Conservation (phyloP, 495 filamentous ascomycete genomes). For the Aspergillus nanangensis region DNA sequence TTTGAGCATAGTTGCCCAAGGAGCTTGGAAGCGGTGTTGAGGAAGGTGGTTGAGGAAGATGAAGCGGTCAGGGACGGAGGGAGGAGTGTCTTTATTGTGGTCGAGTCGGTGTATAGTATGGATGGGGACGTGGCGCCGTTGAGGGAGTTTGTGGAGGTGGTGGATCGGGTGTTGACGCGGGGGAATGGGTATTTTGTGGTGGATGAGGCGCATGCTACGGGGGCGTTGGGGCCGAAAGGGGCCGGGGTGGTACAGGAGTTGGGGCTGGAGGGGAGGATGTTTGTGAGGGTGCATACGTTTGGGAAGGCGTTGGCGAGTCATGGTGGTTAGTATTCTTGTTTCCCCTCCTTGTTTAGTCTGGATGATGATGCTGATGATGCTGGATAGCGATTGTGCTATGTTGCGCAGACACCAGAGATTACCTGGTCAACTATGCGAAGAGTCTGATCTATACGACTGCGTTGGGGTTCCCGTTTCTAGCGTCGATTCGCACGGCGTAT, state of each 20-base stretch:
- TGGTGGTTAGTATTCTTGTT: slow-evolving; percentile 52
- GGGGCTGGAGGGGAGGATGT: slow-evolving; percentile 61
- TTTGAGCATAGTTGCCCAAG: slow-evolving; percentile 61
- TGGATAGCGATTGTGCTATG: slow-evolving; percentile 41
- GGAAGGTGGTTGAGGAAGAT: slow-evolving; percentile 25
- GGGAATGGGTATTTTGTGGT: slow-evolving; percentile 67
- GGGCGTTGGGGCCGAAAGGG: slow-evolving; percentile 58
- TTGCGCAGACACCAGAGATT: slow-evolving; percentile 33
- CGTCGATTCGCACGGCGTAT: slow-evolving; percentile 42
- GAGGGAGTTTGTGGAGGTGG: slow-evolving; percentile 48
- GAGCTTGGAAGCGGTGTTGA: slow-evolving; percentile 36
- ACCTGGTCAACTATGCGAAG: slow-evolving; percentile 45
- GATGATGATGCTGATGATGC: neutral
- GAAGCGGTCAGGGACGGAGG: slow-evolving; percentile 24
- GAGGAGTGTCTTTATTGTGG: slow-evolving; percentile 55
- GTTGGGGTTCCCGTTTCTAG: slow-evolving; percentile 44
- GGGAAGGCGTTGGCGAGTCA: slow-evolving; percentile 71
- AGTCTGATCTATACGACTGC: slow-evolving; percentile 47
- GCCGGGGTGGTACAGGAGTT: slow-evolving; percentile 63
- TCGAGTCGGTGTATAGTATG: slow-evolving; percentile 83
- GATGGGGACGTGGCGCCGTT: slow-evolving; percentile 72
- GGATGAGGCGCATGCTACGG: slow-evolving; percentile 76
- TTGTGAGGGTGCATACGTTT: slow-evolving; percentile 70
- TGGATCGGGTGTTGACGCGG: slow-evolving; percentile 51
- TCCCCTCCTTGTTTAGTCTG: neutral